phyloP scores from a whole-genome alignment of 129 eudicot species.

The Chrysanthemum lavandulifolium region DNA sequence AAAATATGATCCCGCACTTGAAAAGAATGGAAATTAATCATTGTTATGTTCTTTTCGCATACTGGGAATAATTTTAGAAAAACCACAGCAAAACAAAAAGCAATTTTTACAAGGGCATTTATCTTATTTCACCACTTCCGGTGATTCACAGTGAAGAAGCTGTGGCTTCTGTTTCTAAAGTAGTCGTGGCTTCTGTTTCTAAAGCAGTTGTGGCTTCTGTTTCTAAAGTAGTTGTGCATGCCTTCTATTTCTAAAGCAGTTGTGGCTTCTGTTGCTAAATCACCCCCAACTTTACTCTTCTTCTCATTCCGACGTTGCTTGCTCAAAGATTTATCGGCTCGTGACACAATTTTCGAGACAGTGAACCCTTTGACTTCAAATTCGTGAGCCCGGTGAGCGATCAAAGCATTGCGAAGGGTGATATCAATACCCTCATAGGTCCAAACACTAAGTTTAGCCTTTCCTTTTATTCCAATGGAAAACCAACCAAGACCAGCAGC shows the following conservation, averaged over 20 bases:
- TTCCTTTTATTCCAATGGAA: conserved; percentile 85
- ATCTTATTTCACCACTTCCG: conserved; percentile 4
- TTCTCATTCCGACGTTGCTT: conserved; percentile 33
- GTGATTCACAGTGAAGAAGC: conserved; percentile 20
- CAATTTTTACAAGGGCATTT: conserved; percentile 4
- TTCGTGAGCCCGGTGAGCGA: conserved; percentile 52
- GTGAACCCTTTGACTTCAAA: conserved; percentile 90
- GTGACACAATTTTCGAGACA: conserved; percentile 72
- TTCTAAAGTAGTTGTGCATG: too few relatives aligned
- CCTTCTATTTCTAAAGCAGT: conserved; percentile 7
- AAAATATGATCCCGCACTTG: neutral
- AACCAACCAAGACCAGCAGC: conserved; percentile 98
- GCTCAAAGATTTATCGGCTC: conserved; percentile 64
- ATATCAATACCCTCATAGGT: conserved; percentile 81
- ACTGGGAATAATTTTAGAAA: neutral
- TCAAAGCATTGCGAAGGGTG: conserved; percentile 57
- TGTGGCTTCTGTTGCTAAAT: conserved; percentile 19
- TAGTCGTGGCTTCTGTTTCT: too few relatives aligned
- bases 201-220: too few relatives aligned
- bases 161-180: too few relatives aligned
- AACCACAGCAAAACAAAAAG: neutral
- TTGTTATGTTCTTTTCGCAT: neutral
- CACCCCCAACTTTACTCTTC: conserved; percentile 39
- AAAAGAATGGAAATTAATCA: neutral
- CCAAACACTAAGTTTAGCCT: conserved; percentile 77